A percentile compares a stretch with the other conserved stretches of the same genome.
Conservation (phyloP, 441 rosid species). For the Dalechampia spathulata region DNA sequence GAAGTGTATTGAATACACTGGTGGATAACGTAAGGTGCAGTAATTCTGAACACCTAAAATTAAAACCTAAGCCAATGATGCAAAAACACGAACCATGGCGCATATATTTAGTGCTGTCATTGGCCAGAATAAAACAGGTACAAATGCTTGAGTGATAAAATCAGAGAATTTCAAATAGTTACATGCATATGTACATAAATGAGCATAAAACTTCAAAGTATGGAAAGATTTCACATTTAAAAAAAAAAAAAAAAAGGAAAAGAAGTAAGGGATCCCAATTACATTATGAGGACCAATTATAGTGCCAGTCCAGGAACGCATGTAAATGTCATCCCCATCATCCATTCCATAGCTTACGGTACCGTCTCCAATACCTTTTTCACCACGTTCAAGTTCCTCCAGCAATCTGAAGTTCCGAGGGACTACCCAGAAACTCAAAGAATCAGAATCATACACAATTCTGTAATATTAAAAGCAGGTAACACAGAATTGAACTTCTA, state of each 20-base stretch:
- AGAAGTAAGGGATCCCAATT: conserved; percentile 30
- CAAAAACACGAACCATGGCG: no score
- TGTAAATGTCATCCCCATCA: conserved; percentile 94
- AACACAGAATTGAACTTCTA: no score
- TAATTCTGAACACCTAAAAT: no score
- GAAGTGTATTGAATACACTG: no score
- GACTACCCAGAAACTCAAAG: conserved; percentile 34
- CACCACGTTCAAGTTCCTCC: conserved; percentile 98
- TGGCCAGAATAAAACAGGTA: no score
- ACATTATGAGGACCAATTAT: conserved; percentile 97
- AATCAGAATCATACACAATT: neutral
- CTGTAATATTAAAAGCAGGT: no score
- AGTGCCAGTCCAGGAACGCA: conserved; percentile 99
- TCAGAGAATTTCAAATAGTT: no score
- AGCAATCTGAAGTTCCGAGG: conserved; percentile 92
- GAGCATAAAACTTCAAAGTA: neutral
- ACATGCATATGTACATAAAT: no score
- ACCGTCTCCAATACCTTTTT: conserved; percentile 97
- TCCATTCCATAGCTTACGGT: conserved; percentile 99
- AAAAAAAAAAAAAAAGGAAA: neutral
- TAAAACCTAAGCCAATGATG: no score
- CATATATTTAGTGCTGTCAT: no score
- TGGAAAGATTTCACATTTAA: neutral
- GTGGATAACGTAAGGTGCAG: no score
- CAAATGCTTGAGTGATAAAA: no score